Percentiles rank a stretch among this genome's conserved stretches.
phyloP scores from a whole-genome alignment of 192 early-diverging fungal genomes.

The Coemansia sp. region DNA sequence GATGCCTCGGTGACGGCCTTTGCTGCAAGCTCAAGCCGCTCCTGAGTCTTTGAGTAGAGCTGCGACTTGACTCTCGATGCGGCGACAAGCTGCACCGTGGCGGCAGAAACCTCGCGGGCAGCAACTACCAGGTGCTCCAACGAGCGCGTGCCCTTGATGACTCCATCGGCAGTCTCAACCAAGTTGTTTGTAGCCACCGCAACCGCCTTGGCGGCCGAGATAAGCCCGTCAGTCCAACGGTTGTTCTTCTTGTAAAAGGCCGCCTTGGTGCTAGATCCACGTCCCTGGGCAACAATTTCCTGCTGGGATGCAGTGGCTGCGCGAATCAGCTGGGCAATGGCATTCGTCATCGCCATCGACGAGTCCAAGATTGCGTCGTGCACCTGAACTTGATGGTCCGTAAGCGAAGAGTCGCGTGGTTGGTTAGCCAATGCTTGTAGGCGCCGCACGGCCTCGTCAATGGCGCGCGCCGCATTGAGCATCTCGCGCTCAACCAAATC shows the following conservation, averaged over 20 bases:
- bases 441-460: conserved; percentile 86
- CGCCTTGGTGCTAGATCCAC: conserved; percentile 75
- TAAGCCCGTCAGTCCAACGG: conserved; percentile 99
- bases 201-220: conserved; percentile 95
- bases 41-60: conserved; percentile 92
- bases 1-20: conserved; percentile 92
- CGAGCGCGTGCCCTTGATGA: conserved; percentile 86
- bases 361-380: conserved; percentile 88
- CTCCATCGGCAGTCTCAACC: conserved; percentile 95
- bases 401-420: conserved; percentile 72
- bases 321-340: conserved; percentile 91
- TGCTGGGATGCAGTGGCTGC: conserved; percentile 95
- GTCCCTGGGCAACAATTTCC: conserved; percentile 95
- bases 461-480: conserved; percentile 87
- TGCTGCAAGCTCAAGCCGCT: conserved; percentile 90
- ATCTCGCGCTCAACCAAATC: conserved; percentile 94
- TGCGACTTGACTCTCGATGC: conserved; percentile 95
- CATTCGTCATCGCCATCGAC: conserved; percentile 92
- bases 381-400: conserved; percentile 82
- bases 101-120: conserved; percentile 93
- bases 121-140: conserved; percentile 98
- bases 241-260: conserved; percentile 99
- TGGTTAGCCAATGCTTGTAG: conserved; percentile 80
- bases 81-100: conserved; percentile 95
- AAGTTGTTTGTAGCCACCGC: conserved; percentile 90